Percentiles rank a stretch among this genome's conserved stretches.
Conservation (phyloP, 1,139 yeast species). For the Blastobotrys ciferrii region DNA sequence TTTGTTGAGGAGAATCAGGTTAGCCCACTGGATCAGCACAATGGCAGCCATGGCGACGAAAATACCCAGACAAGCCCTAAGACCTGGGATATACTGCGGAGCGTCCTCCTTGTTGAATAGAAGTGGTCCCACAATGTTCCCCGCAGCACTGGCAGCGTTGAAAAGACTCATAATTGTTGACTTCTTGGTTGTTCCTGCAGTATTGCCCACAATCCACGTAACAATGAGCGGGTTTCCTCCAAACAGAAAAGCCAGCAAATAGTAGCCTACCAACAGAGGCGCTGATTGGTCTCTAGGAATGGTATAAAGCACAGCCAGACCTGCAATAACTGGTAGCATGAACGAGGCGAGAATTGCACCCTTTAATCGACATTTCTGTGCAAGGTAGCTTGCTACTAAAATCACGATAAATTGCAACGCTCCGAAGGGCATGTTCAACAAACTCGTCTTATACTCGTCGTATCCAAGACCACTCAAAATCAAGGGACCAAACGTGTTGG, state of each 20-base stretch:
- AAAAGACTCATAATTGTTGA: constrained; percentile 45
- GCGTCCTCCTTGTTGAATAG: constrained; percentile 51
- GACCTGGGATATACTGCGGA: constrained; percentile 49
- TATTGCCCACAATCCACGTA: constrained; percentile 51
- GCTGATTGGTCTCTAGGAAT: constrained; percentile 39
- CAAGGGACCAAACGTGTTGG: constrained; percentile 46
- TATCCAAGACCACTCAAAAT: constrained; percentile 42
- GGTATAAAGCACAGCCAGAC: constrained; percentile 43
- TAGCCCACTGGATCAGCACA: background rate
- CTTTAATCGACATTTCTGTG: constrained; percentile 38
- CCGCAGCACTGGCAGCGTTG: constrained; percentile 57
- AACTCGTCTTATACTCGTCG: constrained; percentile 41
- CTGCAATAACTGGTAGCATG: constrained; percentile 37
- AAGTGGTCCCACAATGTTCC: constrained; percentile 59
- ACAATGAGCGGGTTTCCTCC: constrained; percentile 49
- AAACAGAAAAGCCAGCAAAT: constrained; percentile 39
- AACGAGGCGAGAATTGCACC: constrained; percentile 40
- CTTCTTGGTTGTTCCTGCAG: constrained; percentile 62
- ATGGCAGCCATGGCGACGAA: background rate
- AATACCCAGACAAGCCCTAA: constrained; percentile 32
- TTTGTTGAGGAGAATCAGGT: background rate
- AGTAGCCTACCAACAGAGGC: constrained; percentile 39
- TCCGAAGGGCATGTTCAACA: constrained; percentile 42
- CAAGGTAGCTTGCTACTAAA: constrained; percentile 29
- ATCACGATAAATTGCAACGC: constrained; percentile 37